Conservation (phyloP, 2,329 filamentous ascomycete genomes). For the Cordyceps tenuipes region DNA sequence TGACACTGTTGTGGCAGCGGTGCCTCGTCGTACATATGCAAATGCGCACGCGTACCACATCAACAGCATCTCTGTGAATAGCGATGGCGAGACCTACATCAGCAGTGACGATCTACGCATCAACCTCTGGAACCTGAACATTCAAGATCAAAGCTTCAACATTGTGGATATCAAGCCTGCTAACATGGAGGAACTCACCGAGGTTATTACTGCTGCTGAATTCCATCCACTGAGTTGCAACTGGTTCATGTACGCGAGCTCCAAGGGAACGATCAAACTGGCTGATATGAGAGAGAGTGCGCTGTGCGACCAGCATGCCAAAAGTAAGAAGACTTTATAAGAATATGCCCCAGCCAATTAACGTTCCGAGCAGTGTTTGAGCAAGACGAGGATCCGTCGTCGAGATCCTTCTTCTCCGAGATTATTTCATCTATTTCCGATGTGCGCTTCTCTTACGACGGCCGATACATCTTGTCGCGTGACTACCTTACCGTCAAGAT, state of each 20-base stretch:
- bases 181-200: slow-evolving; percentile 98
- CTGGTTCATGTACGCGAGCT: slow-evolving; percentile 99
- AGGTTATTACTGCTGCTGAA: slow-evolving; percentile 96
- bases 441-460: slow-evolving; percentile 93
- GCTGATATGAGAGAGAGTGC: slow-evolving; percentile 98
- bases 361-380: slow-evolving; percentile 67
- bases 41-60: slow-evolving; percentile 99
- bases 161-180: slow-evolving; percentile 99
- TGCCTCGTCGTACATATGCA: slow-evolving; percentile 91
- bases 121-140: slow-evolving; percentile 98
- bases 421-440: slow-evolving; percentile 99
- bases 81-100: slow-evolving; percentile 98
- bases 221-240: slow-evolving; percentile 97
- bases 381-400: slow-evolving; percentile 94
- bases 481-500: slow-evolving; percentile 99
- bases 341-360: slow-evolving; percentile 15
- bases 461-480: slow-evolving; percentile 91
- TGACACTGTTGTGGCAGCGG: slow-evolving; percentile 94
- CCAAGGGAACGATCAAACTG: slow-evolving; percentile 97
- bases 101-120: slow-evolving; percentile 96
- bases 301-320: slow-evolving; percentile 89
- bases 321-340: slow-evolving; percentile 51
- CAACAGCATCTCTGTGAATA: slow-evolving; percentile 99
- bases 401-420: slow-evolving; percentile 98
- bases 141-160: slow-evolving; percentile 99